These are phyloP conservation scores for Penicillium pancosmium DNA, from an alignment of 495 filamentous ascomycete genomes.

Conservation along the genomic window DNA sequence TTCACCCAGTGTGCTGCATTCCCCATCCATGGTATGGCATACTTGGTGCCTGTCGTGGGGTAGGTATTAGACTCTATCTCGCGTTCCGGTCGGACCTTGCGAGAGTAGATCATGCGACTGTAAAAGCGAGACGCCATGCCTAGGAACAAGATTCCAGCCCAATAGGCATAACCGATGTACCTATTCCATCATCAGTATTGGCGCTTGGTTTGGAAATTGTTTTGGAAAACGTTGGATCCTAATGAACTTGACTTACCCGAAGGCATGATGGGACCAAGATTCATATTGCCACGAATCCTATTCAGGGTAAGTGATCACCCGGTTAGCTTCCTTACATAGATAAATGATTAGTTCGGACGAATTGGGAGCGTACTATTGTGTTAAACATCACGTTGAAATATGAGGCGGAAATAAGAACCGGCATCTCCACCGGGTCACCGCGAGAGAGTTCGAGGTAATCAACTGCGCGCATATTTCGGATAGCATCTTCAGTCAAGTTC, in stretches of 20 bases:
- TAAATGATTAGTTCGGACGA: background rate
- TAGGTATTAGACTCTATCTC: constrained; percentile 14
- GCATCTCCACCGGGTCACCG: constrained; percentile 18
- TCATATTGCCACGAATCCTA: constrained; percentile 42
- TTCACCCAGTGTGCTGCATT: constrained; percentile 31
- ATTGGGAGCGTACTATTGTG: constrained; percentile 34
- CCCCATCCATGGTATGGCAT: constrained; percentile 1
- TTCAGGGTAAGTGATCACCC: background rate
- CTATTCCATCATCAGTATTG: constrained; percentile 15
- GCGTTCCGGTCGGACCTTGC: constrained; percentile 2
- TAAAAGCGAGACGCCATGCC: constrained; percentile 31
- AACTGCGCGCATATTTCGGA: constrained; percentile 35
- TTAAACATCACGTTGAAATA: constrained; percentile 36
- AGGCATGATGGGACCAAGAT: constrained; percentile 41
- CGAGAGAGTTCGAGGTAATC: constrained; percentile 34
- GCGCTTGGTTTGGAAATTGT: constrained; percentile 1
- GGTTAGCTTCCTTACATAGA: constrained; percentile 2
- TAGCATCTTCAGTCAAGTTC: constrained; percentile 42
- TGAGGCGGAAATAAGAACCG: constrained; percentile 33
- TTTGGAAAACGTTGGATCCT: background rate
- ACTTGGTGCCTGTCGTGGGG: background rate
- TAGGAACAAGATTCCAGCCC: constrained; percentile 30
- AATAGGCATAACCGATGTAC: constrained; percentile 37
- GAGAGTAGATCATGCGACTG: constrained; percentile 6
- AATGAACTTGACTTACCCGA: constrained; percentile 29